A percentile compares a stretch with the other conserved stretches of the same genome.
Evolutionary conservation across 2,329 filamentous ascomycete species (phyloP).

Genomic region (Ophiostoma ips): DNA sequence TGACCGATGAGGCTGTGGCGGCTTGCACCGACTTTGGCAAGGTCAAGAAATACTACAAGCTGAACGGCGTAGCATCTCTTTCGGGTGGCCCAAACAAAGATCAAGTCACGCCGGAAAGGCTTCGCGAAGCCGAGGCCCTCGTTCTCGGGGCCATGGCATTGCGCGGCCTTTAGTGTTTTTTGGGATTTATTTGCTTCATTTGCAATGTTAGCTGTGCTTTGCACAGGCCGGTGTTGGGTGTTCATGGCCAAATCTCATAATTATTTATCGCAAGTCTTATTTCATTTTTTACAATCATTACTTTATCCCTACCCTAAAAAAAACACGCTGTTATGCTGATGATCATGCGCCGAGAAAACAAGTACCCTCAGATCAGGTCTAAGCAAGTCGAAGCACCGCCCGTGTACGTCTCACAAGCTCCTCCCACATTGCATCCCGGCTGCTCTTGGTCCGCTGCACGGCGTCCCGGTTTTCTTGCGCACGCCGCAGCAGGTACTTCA

Average conservation of each 20-base stretch:
- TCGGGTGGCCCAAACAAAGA: conserved; percentile 16
- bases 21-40: conserved; percentile 49
- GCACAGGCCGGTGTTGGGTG: no score
- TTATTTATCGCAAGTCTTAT: no score
- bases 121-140: conserved; percentile 49
- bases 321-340: no score
- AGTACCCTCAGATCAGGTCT: no score
- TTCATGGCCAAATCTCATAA: no score
- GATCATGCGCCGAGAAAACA: background rate
- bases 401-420: conserved; percentile 46
- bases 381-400: background rate
- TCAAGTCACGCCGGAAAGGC: conserved; percentile 22
- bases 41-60: conserved; percentile 76
- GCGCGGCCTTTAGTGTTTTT: conserved; percentile 36
- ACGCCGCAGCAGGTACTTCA: conserved; percentile 65
- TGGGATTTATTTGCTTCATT: no score
- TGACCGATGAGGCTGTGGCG: conserved; percentile 50
- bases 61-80: conserved; percentile 46
- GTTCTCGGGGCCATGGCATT: conserved; percentile 68
- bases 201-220: no score
- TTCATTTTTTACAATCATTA: no score
- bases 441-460: conserved; percentile 46
- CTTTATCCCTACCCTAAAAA: no score
- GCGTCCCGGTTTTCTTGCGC: conserved; percentile 65
- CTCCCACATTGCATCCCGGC: conserved; percentile 46